Base-by-base conservation (phyloP, 2,329 filamentous ascomycete species). In the Hymenotorrendiella dingleyae region DNA sequence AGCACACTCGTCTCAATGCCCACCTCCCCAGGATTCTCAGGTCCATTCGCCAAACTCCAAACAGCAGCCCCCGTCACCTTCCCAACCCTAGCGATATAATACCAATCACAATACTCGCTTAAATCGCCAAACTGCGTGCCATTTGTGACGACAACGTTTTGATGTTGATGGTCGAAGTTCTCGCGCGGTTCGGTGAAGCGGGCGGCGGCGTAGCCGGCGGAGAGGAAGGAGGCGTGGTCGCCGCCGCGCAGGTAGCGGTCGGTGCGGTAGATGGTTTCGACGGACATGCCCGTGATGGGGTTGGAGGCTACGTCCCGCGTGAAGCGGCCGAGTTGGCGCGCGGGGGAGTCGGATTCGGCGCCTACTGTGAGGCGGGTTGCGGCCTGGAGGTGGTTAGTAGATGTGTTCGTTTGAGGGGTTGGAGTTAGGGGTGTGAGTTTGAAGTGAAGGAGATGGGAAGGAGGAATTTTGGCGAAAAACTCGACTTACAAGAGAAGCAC, bases 161-260 rank as follows among this genome's bases (percentile, higher is more conserved):
- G 75, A 50, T 79, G 74, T 59, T 79, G 74, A 54, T 79, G 76
- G 4, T 60, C 64, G 54, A 70, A 79, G 54, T 78, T 64, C 60
- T 80, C 76, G 41, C 71, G 67, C 0, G 75, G 72, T 60, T 80
- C 76, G 0, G 74, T 78, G 64, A 75, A 78, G 2, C 76, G 67
- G 11, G 71, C 67, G 5, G 51, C 51, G 4, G 73, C 63, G 52
- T 72, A 79, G 3, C 75, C 75, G n/a, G 68, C 67, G 32, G 69
- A 60, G 10, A 80, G 67, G 56, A 79, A 79, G 0, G 71, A 66
- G 4, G 65, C 61, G 56, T 80, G 75, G 57, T 79, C 75, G 22
- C 75, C 75, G 27, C 75, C 72, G 4, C 75, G 66, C 4, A 77
- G 64, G 58, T 72, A 79, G 9, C 75, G 67, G 48, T 79, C 76